Percentiles rank a stretch among this genome's conserved stretches.
These are phyloP conservation scores for Annulohypoxylon stygium DNA, from an alignment of 495 filamentous ascomycete species.

Conservation along the genomic window DNA sequence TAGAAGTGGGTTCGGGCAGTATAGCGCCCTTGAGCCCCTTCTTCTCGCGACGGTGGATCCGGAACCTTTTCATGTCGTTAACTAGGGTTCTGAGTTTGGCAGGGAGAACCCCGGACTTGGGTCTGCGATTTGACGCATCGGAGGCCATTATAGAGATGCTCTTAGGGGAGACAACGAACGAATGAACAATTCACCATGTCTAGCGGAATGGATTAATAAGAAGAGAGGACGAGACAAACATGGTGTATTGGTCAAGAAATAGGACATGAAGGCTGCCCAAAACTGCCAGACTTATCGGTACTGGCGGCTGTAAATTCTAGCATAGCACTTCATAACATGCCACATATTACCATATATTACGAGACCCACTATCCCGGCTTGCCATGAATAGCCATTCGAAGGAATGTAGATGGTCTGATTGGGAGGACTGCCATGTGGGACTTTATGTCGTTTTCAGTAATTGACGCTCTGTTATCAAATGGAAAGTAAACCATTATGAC, in stretches of 20 bases:
- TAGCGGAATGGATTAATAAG: constrained; percentile 17
- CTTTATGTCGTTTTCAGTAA: constrained; percentile 13
- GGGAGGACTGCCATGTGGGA: constrained; percentile 29
- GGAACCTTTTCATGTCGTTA: constrained; percentile 48
- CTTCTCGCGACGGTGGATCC: constrained; percentile 41
- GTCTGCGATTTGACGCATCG: constrained; percentile 26
- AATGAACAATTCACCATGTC: constrained; percentile 32
- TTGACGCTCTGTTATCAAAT: constrained; percentile 27
- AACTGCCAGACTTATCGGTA: constrained; percentile 19
- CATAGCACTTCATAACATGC: constrained; percentile 36
- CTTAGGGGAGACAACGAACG: constrained; percentile 21
- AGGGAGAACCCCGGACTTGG: constrained; percentile 42
- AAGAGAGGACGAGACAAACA: constrained; percentile 19
- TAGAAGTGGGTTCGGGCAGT: constrained; percentile 25
- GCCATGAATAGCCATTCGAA: constrained; percentile 30
- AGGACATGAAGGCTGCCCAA: constrained; percentile 28
- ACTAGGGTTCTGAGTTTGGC: constrained; percentile 49
- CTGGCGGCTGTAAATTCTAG: constrained; percentile 27
- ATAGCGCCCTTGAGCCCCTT: constrained; percentile 26
- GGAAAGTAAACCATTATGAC: constrained; percentile 20
- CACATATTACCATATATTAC: constrained; percentile 35
- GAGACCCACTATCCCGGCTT: constrained; percentile 23
- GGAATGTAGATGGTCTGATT: constrained; percentile 35
- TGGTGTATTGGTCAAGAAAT: constrained; percentile 37
- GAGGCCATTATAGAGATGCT: constrained; percentile 37